Evolutionary conservation across 2,329 filamentous ascomycete species (phyloP), one percentile per base, ranked within the genome.

Genomic region (Pseudogymnoascus sp.): DNA sequence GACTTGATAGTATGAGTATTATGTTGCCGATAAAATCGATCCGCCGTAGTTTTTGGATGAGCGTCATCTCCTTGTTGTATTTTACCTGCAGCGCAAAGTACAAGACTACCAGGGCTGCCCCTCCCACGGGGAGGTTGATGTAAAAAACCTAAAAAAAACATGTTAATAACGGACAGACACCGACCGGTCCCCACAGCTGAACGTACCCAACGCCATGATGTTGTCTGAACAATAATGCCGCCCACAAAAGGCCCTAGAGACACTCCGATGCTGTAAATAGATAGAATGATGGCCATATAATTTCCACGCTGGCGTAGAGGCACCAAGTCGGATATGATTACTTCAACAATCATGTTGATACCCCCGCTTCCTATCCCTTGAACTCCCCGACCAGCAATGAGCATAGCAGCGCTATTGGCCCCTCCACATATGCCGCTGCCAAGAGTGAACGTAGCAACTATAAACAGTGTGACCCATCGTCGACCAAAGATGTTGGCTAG

Each of bases 311-410:
- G 73, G 3, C 76, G 69, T 9, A 83, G 69, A 0, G 79, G 76
- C 0, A 82, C 75, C 2, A 83, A 67, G 61, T 83, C 81, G 22
- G 74, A 78, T 6, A 81, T 71, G 16, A 84, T 75, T 59, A 82
- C 74, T 22, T 78, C 76, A 4, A 76, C 71, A 2, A 82, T 70
- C 39, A 78, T 67, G 58, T 74, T 74, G 64, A 78, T 74, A 0
- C 79, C 79, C 1, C 76, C 78, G 1, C 71, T 75, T 0, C 79
- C 80, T 1, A 80, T 66, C 0, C 84, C 84, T 61, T 86, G 82
- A 1, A 86, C 69, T 0, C 76, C 75, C 0, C 82, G 75, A n/a
- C 81, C 81, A 3, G 74, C 76, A 12, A 87, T 82, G 2, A 88
- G 72, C 67, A 78, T 77, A 0, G 65, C 67, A 0, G 71, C 73